These are phyloP conservation scores for Globisporangium cederbergense DNA, from an alignment of 352 stramenopile species.

Conservation along the genomic window DNA sequence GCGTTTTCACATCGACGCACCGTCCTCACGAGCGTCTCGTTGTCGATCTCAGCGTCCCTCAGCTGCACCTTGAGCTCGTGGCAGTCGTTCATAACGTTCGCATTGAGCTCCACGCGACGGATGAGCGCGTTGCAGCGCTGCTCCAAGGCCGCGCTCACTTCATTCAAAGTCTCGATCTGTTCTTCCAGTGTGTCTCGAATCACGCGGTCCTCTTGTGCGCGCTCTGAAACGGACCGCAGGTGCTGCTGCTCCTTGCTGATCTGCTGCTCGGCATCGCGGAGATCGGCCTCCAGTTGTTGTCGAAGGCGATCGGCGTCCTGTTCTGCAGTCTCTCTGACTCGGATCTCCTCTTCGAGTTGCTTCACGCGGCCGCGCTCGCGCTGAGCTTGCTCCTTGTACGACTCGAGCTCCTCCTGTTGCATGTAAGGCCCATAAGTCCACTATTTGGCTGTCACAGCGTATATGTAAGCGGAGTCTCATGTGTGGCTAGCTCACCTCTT, in stretches of 20 bases:
- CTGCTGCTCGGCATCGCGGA: conserved; percentile 51
- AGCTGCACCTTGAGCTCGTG: conserved; percentile 67
- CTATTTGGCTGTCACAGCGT: no score
- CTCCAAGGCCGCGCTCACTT: conserved; percentile 72
- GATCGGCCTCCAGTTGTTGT: conserved; percentile 47
- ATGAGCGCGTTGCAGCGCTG: conserved; percentile 68
- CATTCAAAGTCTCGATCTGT: conserved; percentile 65
- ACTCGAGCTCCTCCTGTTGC: conserved; percentile 36
- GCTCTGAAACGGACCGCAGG: conserved; percentile 38
- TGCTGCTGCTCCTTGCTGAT: conserved; percentile 54
- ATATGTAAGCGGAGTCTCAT: not conserved
- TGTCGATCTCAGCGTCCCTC: conserved; percentile 60
- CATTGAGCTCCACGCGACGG: conserved; percentile 52
- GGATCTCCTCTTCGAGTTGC: conserved; percentile 49
- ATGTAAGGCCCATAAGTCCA: no score
- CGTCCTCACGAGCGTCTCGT: conserved; percentile 63
- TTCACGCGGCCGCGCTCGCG: conserved; percentile 53
- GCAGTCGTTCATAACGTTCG: conserved; percentile 40
- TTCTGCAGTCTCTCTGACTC: conserved; percentile 35
- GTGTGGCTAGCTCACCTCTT: conserved; percentile 26
- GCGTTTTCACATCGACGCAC: conserved; percentile 17
- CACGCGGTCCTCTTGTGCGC: conserved; percentile 45
- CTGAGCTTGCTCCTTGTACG: conserved; percentile 46
- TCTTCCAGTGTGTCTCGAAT: conserved; percentile 58
- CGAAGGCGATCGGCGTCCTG: conserved; percentile 27